Evolutionary conservation across 176 grass and related monocot genomes (phyloP).

Genomic region (Pontederia crassipes): DNA sequence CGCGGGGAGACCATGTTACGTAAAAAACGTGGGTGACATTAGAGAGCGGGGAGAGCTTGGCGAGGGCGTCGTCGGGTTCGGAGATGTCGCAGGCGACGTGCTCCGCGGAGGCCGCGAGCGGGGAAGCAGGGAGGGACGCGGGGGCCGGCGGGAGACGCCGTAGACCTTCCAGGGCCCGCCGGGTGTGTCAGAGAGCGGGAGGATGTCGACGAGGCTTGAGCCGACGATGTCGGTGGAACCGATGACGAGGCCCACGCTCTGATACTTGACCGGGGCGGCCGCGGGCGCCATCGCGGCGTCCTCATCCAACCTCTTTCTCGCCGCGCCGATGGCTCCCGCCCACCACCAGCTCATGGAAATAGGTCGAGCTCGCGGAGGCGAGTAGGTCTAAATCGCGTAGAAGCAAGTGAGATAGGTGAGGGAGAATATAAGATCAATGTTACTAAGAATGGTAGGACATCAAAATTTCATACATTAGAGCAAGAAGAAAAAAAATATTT

Average conservation of each 20-base stretch:
- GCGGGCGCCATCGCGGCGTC: neutral
- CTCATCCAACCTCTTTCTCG: neutral
- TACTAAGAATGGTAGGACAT: no score
- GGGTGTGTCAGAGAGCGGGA: conserved; percentile 13
- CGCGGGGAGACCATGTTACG: conserved; percentile 22
- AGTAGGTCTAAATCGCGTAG: no score
- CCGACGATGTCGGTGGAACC: conserved; percentile 13
- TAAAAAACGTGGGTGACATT: conserved; percentile 68
- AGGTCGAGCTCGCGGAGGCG: neutral
- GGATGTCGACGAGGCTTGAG: conserved; percentile 13
- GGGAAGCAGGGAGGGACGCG: conserved; percentile 26
- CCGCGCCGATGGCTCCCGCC: conserved; percentile 18
- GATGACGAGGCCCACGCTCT: conserved; percentile 16
- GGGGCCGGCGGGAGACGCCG: conserved; percentile 20
- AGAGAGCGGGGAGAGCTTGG: conserved; percentile 30
- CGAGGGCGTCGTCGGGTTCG: conserved; percentile 28
- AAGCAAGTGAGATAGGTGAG: no score
- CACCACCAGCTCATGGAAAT: conserved; percentile 18
- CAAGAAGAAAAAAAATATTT: no score
- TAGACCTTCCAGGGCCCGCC: conserved; percentile 67
- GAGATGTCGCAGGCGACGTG: conserved; percentile 48
- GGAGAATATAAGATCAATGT: no score
- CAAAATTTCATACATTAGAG: no score
- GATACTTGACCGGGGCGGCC: neutral
- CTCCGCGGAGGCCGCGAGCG: conserved; percentile 9